These are phyloP conservation scores for Flaveria linearis DNA, from an alignment of 129 eudicot species.

Conservation along the genomic window DNA sequence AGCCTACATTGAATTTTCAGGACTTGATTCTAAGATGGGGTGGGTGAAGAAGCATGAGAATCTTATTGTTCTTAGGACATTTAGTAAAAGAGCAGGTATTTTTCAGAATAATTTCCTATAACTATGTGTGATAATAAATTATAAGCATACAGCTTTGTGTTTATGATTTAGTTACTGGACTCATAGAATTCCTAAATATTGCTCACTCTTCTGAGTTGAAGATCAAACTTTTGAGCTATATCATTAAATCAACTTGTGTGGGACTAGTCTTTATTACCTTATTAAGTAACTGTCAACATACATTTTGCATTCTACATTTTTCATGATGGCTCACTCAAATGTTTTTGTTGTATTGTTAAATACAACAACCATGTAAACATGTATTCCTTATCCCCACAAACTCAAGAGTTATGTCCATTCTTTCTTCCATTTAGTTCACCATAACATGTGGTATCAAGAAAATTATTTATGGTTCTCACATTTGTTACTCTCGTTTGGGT, in stretches of 20 bases:
- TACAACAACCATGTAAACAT: too few relatives aligned
- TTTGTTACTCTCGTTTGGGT: background rate
- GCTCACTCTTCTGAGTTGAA: background rate
- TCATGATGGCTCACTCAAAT: background rate
- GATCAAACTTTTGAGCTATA: background rate
- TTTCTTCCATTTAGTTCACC: too few relatives aligned
- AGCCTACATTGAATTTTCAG: slow-evolving; percentile 95
- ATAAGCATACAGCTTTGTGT: background rate
- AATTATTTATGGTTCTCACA: background rate
- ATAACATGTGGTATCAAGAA: background rate
- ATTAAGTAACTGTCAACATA: background rate
- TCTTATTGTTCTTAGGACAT: slow-evolving; percentile 90
- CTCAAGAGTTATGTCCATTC: too few relatives aligned
- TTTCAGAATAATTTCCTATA: background rate
- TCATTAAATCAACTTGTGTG: slow-evolving; percentile 4
- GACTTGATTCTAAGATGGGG: slow-evolving; percentile 73
- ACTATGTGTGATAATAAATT: background rate
- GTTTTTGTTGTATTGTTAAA: background rate
- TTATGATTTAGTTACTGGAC: slow-evolving; percentile 18
- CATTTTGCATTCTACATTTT: background rate
- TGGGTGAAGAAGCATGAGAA: slow-evolving; percentile 98
- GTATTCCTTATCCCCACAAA: background rate
- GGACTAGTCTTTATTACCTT: background rate
- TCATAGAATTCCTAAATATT: background rate
- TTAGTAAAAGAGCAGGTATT: slow-evolving; percentile 96